A percentile compares a stretch with the other conserved stretches of the same genome.
Conservation (phyloP, 139 green algal species). For the Asterochloris erici region DNA sequence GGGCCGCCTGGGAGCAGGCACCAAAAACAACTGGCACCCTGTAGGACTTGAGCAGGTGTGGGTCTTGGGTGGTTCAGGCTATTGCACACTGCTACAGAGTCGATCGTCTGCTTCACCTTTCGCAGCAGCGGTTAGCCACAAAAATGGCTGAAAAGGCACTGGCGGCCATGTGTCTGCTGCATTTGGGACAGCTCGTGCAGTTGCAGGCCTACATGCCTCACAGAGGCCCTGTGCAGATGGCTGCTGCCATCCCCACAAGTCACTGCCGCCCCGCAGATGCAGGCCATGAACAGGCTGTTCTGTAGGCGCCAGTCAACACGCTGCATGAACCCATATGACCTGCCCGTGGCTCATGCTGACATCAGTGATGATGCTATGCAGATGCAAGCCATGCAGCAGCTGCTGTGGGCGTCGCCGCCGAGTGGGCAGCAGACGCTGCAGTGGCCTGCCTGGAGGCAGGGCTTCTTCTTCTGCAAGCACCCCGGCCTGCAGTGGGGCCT, state of each 20-base stretch:
- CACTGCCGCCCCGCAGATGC: background rate
- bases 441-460: conserved; percentile 10
- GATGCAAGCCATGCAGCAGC: conserved; percentile 3
- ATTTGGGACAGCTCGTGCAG: too few relatives aligned
- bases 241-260: background rate
- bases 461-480: conserved; percentile 11
- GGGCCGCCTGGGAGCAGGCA: too few relatives aligned
- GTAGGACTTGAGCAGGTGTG: too few relatives aligned
- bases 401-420: background rate
- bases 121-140: too few relatives aligned
- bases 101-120: too few relatives aligned
- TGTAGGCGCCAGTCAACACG: background rate
- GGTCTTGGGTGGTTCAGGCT: too few relatives aligned
- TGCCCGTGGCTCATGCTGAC: background rate
- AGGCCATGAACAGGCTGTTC: background rate
- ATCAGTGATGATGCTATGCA: background rate
- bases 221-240: background rate
- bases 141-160: too few relatives aligned
- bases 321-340: too few relatives aligned
- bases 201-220: too few relatives aligned
- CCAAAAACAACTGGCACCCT: too few relatives aligned
- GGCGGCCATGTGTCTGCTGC: too few relatives aligned
- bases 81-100: too few relatives aligned
- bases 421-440: background rate
- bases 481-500: background rate